Base-by-base conservation (phyloP, 2,329 filamentous ascomycete species). In the Elsinoe australis region DNA sequence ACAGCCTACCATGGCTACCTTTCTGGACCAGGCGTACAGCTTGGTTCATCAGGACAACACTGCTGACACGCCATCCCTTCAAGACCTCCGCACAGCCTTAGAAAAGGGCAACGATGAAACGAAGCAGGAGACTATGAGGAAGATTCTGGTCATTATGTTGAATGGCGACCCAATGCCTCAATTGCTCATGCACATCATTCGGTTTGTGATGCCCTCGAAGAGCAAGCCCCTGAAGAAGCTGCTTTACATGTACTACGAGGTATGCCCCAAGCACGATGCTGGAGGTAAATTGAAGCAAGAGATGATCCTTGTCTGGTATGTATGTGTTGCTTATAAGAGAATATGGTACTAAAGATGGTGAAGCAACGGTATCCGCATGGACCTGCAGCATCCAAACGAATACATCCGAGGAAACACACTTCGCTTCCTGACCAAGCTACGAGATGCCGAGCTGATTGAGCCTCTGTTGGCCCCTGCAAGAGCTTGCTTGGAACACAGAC, bases 161-260 rank as follows among this genome's bases (percentile, higher is more conserved):
- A 96, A 96, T 67, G 92, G 92, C 58, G 90, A 98, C 64, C 83
- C 92, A 32, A 92, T 98, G 83, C 85, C 89, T 19, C 83, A 88
- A 58, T 76, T 98, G 15, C 81, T 98, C 59, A 98, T 98, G 92
- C 92, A 96, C 72, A 98, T 98, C 63, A 98, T 98, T 67, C 87
- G 92, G 66, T 98, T 98, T 66, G 89, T 98, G 60, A 98, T 98
- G 92, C 92, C 92, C 10, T 95, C 88, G 54, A 95, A 94, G 73
- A 87, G 85, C 69, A 98, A 98, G 73, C 74, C 84, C 33, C 74
- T 98, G 61, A 98, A 98, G 79, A 98, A 98, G 74, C 78, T 98
- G 53, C 79, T 98, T 49, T 98, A 98, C 71, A 92, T 98, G 68
- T 98, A 98, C 74, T 95, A 96, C 66, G 92, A 98, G 71, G 92